Percentiles rank a stretch among this genome's conserved stretches.
Conservation (phyloP, 306 rosid genomes). For the Sesbania bispinosa region DNA sequence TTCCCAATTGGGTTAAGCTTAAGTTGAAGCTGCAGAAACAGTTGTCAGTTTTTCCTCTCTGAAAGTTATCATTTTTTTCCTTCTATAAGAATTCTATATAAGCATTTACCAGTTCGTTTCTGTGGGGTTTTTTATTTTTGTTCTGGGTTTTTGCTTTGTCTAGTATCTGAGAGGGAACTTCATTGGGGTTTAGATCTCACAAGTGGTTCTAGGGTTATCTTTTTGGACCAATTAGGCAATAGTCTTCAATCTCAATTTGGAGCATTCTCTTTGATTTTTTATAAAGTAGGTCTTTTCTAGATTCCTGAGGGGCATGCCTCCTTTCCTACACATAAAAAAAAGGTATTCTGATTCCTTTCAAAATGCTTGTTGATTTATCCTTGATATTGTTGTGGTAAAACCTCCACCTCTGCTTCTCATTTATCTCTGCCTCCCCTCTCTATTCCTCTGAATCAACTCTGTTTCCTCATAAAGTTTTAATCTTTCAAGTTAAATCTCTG, state of each 20-base stretch:
- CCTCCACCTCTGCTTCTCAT: slow-evolving; percentile 47
- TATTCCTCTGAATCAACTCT: slow-evolving; percentile 27
- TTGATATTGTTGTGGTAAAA: slow-evolving; percentile 44
- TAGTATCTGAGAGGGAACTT: slow-evolving; percentile 20
- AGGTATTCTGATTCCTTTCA: slow-evolving; percentile 75
- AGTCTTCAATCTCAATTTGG: slow-evolving; percentile 27
- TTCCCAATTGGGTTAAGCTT: slow-evolving; percentile 42
- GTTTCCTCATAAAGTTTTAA: slow-evolving; percentile 24
- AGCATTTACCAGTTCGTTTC: not conserved
- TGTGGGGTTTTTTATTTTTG: not conserved
- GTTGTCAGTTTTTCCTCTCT: not conserved
- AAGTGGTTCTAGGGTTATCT: slow-evolving; percentile 31
- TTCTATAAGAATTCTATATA: not conserved
- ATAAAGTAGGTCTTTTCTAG: slow-evolving; percentile 58
- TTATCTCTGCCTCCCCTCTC: slow-evolving; percentile 15
- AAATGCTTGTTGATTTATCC: slow-evolving; percentile 62
- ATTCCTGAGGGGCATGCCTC: slow-evolving; percentile 50
- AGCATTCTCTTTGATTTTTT: slow-evolving; percentile 36
- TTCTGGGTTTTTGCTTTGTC: not conserved
- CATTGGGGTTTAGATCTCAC: slow-evolving; percentile 43
- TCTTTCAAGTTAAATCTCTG: slow-evolving; percentile 5
- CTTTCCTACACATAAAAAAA: slow-evolving; percentile 36
- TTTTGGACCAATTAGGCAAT: slow-evolving; percentile 21
- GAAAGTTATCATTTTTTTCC: slow-evolving; percentile 20
- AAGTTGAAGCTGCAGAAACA: slow-evolving; percentile 27